Base-by-base conservation (phyloP, 768 basidiomycete genomes). In the Terana coerulea region DNA sequence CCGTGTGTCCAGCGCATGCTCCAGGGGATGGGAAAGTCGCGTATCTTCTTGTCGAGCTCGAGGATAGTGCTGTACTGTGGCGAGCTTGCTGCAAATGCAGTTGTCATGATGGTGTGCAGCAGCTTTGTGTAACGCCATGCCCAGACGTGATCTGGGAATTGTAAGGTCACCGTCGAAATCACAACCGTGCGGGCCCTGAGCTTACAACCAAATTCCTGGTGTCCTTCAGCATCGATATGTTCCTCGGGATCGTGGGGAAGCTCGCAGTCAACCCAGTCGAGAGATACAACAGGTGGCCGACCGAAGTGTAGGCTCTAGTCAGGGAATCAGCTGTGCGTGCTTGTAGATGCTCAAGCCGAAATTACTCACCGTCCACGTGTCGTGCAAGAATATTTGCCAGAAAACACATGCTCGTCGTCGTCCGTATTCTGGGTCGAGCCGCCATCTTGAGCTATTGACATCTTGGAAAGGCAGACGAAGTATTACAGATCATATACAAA, bases 341-440 rank as follows among this genome's bases (percentile, higher is more conserved):
- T n/a, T n/a, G n/a, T n/a, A n/a, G n/a, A n/a, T n/a, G n/a, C n/a
- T n/a, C n/a, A n/a, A n/a, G n/a, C n/a, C n/a, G n/a, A n/a, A n/a
- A n/a, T 11, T 26, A 53, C 61, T 49, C 58, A 88, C 87, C 33
- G 77, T 65, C 74, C 78, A 80, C 0, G 82, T 81, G 58, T 88
- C 87, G 25, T 78, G 62, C 24, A 71, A 57, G 59, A 84, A 87
- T n/a, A 88, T 63, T 42, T 83, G 78, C 84, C 86, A 90, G 61
- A 87, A 88, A 11, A 84, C 67, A 19, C 71, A 71, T 47, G 72
- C 75, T 15, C 86, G 78, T 50, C 73, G 69, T 52, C 80, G 70
- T 15, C 69, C 62, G 34, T 70, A 64, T 21, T 67, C 64, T 24
- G 74, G 69, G 15, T 74, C 69, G 4, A 88, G 69, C 25, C 79